Evolutionary conservation across 1,139 yeast species (phyloP).

Genomic region (Sugiyamaella paludigena): DNA sequence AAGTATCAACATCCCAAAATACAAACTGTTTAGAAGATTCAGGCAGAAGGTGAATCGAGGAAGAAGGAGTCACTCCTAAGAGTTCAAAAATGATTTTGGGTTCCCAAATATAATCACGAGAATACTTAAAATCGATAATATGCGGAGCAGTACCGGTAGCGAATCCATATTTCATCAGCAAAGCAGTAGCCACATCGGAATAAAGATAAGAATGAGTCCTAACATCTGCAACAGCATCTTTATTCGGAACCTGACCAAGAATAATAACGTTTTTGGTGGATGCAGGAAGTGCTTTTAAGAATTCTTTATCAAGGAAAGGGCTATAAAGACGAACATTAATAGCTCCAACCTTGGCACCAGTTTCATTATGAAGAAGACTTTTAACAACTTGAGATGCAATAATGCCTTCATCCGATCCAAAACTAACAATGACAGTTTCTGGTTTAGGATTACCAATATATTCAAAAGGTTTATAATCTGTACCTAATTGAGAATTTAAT

Average conservation of each 20-base stretch:
- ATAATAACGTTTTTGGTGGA: conserved; percentile 62
- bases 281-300: conserved; percentile 57
- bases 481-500: conserved; percentile 54
- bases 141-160: conserved; percentile 26
- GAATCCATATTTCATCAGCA: conserved; percentile 43
- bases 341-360: conserved; percentile 53
- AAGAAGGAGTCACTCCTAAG: conserved; percentile 18
- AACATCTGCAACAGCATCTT: conserved; percentile 38
- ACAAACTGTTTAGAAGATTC: conserved; percentile 40
- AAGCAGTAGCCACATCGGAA: conserved; percentile 71
- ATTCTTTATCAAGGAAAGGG: conserved; percentile 56
- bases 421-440: conserved; percentile 68
- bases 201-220: conserved; percentile 44
- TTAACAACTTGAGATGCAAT: conserved; percentile 46
- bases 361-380: conserved; percentile 27
- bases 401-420: conserved; percentile 68
- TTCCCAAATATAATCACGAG: conserved; percentile 28
- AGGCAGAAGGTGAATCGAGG: conserved; percentile 21
- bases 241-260: conserved; percentile 50
- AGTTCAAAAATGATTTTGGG: conserved; percentile 28
- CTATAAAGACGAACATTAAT: conserved; percentile 74
- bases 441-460: conserved; percentile 63
- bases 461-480: conserved; percentile 64
- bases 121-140: conserved; percentile 35
- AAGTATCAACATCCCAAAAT: conserved; percentile 50